phyloP scores from a whole-genome alignment of 352 stramenopile genomes.

The Phytophthora chlamydospora region DNA sequence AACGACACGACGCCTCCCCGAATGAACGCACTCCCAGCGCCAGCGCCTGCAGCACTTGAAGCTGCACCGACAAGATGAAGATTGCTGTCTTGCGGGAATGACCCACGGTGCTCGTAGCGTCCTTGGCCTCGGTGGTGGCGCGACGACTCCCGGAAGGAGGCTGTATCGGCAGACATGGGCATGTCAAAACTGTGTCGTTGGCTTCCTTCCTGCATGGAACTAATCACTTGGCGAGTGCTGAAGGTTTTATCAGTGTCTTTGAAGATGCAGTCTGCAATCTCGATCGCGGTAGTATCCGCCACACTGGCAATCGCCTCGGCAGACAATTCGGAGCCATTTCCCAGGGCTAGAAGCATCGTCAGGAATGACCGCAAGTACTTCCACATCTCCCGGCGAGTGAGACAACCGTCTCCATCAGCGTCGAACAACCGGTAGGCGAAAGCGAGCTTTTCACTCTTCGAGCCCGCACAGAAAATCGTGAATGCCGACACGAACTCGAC shows the following conservation, averaged over 20 bases:
- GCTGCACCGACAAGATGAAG: constrained; percentile 63
- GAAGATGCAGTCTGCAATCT: constrained; percentile 86
- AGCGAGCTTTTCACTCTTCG: constrained; percentile 96
- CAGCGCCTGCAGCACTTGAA: constrained; percentile 54
- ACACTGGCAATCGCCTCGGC: constrained; percentile 84
- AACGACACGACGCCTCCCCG: constrained; percentile 81
- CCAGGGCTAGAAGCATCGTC: constrained; percentile 93
- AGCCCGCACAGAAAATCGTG: constrained; percentile 93
- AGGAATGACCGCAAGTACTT: constrained; percentile 95
- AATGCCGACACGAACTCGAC: constrained; percentile 94
- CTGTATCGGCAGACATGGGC: constrained; percentile 47
- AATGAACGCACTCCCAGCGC: constrained; percentile 75
- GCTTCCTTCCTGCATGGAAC: constrained; percentile 28
- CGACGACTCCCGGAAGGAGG: constrained; percentile 40
- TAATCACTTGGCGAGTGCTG: constrained; percentile 47
- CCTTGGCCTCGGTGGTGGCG: constrained; percentile 33
- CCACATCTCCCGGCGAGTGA: constrained; percentile 93
- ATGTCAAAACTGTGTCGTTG: constrained; percentile 70
- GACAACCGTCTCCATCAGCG: constrained; percentile 84
- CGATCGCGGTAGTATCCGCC: constrained; percentile 79
- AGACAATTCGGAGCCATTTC: constrained; percentile 87
- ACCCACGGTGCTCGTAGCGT: constrained; percentile 76
- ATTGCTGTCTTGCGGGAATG: constrained; percentile 62
- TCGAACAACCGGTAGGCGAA: constrained; percentile 93
- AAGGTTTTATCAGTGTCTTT: constrained; percentile 85